phyloP scores from a whole-genome alignment of 495 filamentous ascomycete genomes.

The Podospora pseudocomata region DNA sequence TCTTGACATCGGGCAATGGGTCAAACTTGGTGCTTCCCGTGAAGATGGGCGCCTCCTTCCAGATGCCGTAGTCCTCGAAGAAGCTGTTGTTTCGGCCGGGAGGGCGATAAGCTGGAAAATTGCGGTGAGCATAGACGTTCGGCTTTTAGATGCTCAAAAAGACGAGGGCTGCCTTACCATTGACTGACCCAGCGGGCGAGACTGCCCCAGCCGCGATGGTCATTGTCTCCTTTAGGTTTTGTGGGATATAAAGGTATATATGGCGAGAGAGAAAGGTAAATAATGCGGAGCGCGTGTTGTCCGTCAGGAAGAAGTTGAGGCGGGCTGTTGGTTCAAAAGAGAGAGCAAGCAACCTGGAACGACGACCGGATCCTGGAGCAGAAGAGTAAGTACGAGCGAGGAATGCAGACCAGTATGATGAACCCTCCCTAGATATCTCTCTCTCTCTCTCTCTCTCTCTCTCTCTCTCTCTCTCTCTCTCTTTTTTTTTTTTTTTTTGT shows the following conservation, averaged over 20 bases:
- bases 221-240: neutral
- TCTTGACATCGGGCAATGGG: constrained; percentile 58
- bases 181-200: neutral
- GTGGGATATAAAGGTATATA: neutral
- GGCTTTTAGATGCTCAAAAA: neutral
- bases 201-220: neutral
- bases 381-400: neutral
- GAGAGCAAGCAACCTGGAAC: neutral
- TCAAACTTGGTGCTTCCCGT: constrained; percentile 62
- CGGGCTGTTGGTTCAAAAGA: neutral
- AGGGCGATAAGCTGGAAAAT: constrained; percentile 6
- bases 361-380: neutral
- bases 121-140: neutral
- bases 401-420: neutral
- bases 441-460: too few relatives aligned
- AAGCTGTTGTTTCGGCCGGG: constrained; percentile 32
- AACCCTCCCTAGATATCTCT: neutral
- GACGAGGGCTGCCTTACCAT: neutral
- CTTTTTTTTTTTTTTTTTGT: too few relatives aligned
- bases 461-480: too few relatives aligned
- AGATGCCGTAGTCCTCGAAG: constrained; percentile 52
- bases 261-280: neutral
- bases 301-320: neutral
- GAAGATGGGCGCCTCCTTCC: constrained; percentile 63
- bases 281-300: neutral